Percentiles rank a stretch among this genome's conserved stretches.
Evolutionary conservation across 2,329 filamentous ascomycete species (phyloP).

Genomic region (Alternaria brassicae): DNA sequence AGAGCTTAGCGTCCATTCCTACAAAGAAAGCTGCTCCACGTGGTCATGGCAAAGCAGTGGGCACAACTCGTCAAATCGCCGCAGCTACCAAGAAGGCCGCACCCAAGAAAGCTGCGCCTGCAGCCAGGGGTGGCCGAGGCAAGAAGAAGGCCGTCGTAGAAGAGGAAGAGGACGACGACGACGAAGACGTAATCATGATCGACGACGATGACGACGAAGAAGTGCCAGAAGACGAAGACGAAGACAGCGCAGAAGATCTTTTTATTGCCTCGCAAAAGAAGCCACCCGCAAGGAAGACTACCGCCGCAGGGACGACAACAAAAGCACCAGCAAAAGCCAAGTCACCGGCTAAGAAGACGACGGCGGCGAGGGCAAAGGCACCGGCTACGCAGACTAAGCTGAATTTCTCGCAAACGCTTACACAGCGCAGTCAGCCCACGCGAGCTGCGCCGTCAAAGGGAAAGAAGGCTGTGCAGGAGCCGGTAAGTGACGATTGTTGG

Average conservation of each 20-base stretch:
- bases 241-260: slow-evolving; percentile 55
- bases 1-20: slow-evolving; percentile 37
- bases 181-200: slow-evolving; percentile 53
- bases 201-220: slow-evolving; percentile 57
- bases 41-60: slow-evolving; percentile 56
- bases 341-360: slow-evolving; percentile 38
- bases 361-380: slow-evolving; percentile 27
- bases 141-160: slow-evolving; percentile 51
- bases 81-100: slow-evolving; percentile 42
- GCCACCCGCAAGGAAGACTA: slow-evolving; percentile 38
- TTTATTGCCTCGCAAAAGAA: slow-evolving; percentile 50
- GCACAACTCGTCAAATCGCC: slow-evolving; percentile 41
- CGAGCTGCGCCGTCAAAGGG: slow-evolving; percentile 30
- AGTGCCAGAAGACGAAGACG: neutral
- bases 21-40: slow-evolving; percentile 52
- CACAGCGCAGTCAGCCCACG: slow-evolving; percentile 44
- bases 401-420: slow-evolving; percentile 51
- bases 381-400: slow-evolving; percentile 50
- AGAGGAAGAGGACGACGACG: slow-evolving; percentile 52
- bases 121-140: slow-evolving; percentile 47
- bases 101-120: slow-evolving; percentile 45
- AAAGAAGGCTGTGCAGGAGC: slow-evolving; percentile 48
- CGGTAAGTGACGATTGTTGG: slow-evolving; percentile 40
- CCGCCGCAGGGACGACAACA: slow-evolving; percentile 19
- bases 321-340: slow-evolving; percentile 30